Evolutionary conservation across 1,284 basidiomycete genomes (phyloP).

Genomic region (Neonothopanus nambi): DNA sequence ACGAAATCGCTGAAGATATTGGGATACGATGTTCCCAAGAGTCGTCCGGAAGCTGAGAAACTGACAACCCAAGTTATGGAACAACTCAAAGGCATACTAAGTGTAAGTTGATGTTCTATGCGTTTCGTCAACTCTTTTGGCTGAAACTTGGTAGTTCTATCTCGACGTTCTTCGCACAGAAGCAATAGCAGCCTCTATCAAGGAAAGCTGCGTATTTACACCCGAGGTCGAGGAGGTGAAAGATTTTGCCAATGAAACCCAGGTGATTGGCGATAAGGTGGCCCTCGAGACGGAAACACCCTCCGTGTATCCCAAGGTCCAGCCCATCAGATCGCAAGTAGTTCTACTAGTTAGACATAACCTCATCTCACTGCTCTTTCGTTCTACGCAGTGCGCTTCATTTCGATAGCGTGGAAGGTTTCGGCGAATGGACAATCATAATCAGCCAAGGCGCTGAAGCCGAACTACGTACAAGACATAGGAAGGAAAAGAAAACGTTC

Average conservation of each 20-base stretch:
- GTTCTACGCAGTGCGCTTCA: slow-evolving; percentile 34
- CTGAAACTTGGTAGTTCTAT: slow-evolving; percentile 1
- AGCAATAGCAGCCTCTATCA: slow-evolving; percentile 6
- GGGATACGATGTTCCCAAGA: slow-evolving; percentile 1
- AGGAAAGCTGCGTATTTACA: neutral
- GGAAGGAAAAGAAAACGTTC: slow-evolving; percentile 43
- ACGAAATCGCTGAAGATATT: slow-evolving; percentile 9
- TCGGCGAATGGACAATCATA: slow-evolving; percentile 55
- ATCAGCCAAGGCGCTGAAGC: slow-evolving; percentile 45
- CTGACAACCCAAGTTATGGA: neutral
- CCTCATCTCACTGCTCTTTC: neutral
- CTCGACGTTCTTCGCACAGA: slow-evolving; percentile 4
- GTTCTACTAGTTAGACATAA: slow-evolving; percentile 3
- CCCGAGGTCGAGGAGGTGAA: neutral
- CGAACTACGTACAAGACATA: slow-evolving; percentile 41
- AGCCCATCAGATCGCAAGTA: slow-evolving; percentile 45
- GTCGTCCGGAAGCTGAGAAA: neutral
- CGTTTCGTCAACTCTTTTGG: neutral
- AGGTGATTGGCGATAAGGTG: neutral
- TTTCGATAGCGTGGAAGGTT: slow-evolving; percentile 50
- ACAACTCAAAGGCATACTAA: neutral
- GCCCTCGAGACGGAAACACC: slow-evolving; percentile 11
- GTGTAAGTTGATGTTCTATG: neutral
- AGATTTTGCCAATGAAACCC: neutral
- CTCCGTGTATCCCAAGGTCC: slow-evolving; percentile 42